A percentile compares a stretch with the other conserved stretches of the same genome.
Evolutionary conservation across 2,329 filamentous ascomycete genomes (phyloP).

Genomic region (Fusarium camptoceras): DNA sequence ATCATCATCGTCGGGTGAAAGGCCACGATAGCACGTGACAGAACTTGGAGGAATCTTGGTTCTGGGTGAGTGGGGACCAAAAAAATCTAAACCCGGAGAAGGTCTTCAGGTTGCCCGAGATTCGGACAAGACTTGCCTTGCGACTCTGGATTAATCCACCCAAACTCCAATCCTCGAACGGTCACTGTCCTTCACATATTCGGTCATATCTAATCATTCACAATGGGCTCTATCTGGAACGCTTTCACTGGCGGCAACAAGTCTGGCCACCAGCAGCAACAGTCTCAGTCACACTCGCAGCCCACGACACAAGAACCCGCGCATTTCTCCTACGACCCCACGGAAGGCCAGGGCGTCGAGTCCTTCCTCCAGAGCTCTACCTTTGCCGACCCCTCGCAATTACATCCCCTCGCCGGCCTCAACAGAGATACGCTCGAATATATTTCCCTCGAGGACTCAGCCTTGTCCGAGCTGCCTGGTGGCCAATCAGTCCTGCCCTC

Average conservation of each 20-base stretch:
- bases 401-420: slow-evolving; percentile 93
- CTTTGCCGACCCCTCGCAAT: slow-evolving; percentile 85
- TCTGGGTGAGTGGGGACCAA: slow-evolving; percentile 44
- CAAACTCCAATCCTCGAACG: slow-evolving; percentile 29
- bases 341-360: slow-evolving; percentile 81
- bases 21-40: slow-evolving; percentile 30
- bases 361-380: slow-evolving; percentile 83
- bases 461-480: slow-evolving; percentile 86
- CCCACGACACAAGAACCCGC: slow-evolving; percentile 61
- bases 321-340: slow-evolving; percentile 74
- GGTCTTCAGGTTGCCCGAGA: slow-evolving; percentile 43
- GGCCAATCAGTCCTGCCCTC: slow-evolving; percentile 90
- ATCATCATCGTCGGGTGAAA: slow-evolving; percentile 9
- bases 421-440: slow-evolving; percentile 96
- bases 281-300: slow-evolving; percentile 52
- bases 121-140: slow-evolving; percentile 43
- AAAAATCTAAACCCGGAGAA: slow-evolving; percentile 46
- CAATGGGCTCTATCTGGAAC: slow-evolving; percentile 71
- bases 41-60: slow-evolving; percentile 28
- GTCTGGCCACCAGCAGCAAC: slow-evolving; percentile 56
- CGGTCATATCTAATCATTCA: slow-evolving; percentile 31
- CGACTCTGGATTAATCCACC: slow-evolving; percentile 37
- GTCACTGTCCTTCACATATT: slow-evolving; percentile 22
- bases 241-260: slow-evolving; percentile 71
- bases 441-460: slow-evolving; percentile 90